Conservation (phyloP, 2,329 filamentous ascomycete genomes). For the Talaromyces sp. region DNA sequence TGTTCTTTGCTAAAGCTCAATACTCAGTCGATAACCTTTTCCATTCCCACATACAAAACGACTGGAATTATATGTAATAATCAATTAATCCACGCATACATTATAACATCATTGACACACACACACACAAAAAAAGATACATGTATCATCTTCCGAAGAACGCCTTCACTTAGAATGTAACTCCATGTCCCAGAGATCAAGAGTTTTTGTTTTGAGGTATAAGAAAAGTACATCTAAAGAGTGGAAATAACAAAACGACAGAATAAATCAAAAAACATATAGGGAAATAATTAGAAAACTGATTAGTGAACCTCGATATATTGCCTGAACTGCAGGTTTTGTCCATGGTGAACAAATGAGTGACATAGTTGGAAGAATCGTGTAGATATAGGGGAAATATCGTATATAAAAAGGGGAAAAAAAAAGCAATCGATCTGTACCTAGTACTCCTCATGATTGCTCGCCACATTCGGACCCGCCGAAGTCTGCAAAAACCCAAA, state of each 20-base stretch:
- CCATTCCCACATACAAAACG: background rate
- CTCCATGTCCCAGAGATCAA: too few relatives aligned
- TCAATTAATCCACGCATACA: background rate
- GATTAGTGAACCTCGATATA: background rate
- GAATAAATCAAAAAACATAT: background rate
- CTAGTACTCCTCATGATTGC: background rate
- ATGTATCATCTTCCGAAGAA: background rate
- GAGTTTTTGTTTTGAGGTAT: background rate
- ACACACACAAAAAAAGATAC: background rate
- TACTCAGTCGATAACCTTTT: background rate
- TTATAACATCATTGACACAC: background rate
- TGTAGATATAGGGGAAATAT: background rate
- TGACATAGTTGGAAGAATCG: background rate
- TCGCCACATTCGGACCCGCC: background rate
- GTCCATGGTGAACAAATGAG: background rate
- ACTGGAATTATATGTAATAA: too few relatives aligned
- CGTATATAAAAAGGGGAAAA: background rate
- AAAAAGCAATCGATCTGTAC: background rate
- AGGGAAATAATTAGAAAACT: background rate
- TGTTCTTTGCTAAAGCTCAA: background rate
- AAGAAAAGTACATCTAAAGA: background rate
- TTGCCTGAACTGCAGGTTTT: background rate
- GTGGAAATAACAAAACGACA: background rate
- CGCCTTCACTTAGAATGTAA: too few relatives aligned
- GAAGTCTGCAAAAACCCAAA: background rate